Conservation (phyloP, 148 eudicot genomes). For the Dianthus caryophyllus region DNA sequence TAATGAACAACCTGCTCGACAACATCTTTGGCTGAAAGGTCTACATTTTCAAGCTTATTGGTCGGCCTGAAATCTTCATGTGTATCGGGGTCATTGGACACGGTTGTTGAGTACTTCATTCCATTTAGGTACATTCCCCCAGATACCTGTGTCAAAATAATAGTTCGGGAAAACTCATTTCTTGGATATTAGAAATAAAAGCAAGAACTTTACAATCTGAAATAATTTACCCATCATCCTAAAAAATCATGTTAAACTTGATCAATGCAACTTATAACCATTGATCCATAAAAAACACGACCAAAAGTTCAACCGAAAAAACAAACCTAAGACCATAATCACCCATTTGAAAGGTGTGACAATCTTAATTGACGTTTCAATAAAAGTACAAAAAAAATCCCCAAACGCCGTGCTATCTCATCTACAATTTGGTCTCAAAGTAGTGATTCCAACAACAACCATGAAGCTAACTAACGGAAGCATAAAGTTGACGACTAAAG, state of each 20-base stretch:
- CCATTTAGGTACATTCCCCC: slow-evolving; percentile 41
- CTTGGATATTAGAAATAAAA: background rate
- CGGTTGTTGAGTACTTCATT: slow-evolving; percentile 55
- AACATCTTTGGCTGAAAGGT: slow-evolving; percentile 49
- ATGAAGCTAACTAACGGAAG: background rate
- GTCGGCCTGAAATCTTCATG: slow-evolving; percentile 90
- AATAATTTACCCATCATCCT: background rate
- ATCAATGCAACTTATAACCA: background rate
- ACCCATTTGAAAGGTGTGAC: too few species aligned
- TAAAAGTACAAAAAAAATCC: background rate
- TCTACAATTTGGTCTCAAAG: background rate
- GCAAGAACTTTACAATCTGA: background rate
- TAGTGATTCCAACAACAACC: background rate
- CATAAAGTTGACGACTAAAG: background rate
- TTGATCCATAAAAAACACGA: background rate
- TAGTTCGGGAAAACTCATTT: background rate
- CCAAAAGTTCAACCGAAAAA: background rate
- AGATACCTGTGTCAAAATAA: slow-evolving; percentile 41
- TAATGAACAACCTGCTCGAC: slow-evolving; percentile 69
- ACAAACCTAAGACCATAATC: background rate
- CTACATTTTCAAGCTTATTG: slow-evolving; percentile 56
- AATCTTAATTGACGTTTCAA: background rate
- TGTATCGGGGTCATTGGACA: slow-evolving; percentile 72
- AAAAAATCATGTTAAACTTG: background rate
- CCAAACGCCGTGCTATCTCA: background rate